Evolutionary conservation across 1,284 basidiomycete genomes (phyloP).

Genomic region (Xanthoconium separans): DNA sequence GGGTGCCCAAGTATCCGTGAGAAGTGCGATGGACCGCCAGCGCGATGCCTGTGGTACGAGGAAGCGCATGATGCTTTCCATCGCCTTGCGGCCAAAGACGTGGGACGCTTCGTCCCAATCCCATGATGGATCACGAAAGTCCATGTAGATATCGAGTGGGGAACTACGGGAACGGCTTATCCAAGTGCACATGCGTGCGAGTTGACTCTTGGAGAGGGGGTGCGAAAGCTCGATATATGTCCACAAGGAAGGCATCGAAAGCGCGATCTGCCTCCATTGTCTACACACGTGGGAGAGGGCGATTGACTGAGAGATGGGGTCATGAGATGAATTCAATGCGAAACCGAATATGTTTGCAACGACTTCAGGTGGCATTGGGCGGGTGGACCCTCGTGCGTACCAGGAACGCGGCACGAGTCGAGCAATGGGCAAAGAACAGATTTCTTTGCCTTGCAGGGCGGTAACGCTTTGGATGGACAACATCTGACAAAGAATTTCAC

Average conservation of each 20-base stretch:
- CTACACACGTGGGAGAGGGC: conserved; percentile 46
- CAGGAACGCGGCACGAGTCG: background rate
- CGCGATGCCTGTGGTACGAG: conserved; percentile 43
- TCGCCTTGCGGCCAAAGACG: conserved; percentile 38
- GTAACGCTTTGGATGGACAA: conserved; percentile 1
- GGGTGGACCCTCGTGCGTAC: background rate
- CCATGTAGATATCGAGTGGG: conserved; percentile 48
- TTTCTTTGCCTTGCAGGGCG: background rate
- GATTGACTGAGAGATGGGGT: conserved; percentile 26
- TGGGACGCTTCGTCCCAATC: conserved; percentile 42
- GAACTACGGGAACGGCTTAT: conserved; percentile 41
- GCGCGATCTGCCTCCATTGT: conserved; percentile 45
- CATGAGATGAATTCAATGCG: conserved; percentile 25
- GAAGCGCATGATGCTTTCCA: conserved; percentile 43
- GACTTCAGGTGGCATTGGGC: conserved; percentile 42
- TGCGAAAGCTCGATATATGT: conserved; percentile 41
- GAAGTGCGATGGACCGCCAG: conserved; percentile 47
- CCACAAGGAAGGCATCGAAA: conserved; percentile 46
- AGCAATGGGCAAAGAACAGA: background rate
- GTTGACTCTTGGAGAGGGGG: conserved; percentile 38
- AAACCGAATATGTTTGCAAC: conserved; percentile 39
- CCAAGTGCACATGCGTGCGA: conserved; percentile 37
- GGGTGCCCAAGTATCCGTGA: conserved; percentile 57
- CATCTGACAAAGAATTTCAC: conserved; percentile 11
- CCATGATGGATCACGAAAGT: conserved; percentile 54